Evolutionary conservation across 1,284 basidiomycete genomes (phyloP).

Genomic region (Leccinum pachyderme): DNA sequence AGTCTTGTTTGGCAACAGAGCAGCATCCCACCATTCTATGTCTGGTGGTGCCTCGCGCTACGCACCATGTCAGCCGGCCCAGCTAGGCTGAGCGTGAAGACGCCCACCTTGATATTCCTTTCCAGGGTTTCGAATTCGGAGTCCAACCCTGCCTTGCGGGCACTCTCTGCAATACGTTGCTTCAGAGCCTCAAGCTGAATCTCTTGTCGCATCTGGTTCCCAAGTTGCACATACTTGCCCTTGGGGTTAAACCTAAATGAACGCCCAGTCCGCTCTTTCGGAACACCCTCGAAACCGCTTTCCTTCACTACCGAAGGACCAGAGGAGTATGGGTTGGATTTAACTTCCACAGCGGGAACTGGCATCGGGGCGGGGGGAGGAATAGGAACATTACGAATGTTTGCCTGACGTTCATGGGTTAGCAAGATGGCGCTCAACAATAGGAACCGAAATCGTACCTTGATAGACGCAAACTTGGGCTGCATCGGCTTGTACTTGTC

Average conservation of each 20-base stretch:
- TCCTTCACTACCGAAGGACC: conserved; percentile 53
- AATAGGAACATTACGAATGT: conserved; percentile 67
- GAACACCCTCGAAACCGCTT: conserved; percentile 60
- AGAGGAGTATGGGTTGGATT: conserved; percentile 74
- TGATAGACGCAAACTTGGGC: conserved; percentile 94
- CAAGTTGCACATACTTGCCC: conserved; percentile 86
- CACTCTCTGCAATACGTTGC: conserved; percentile 88
- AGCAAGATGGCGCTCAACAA: neutral
- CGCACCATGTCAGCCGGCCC: conserved; percentile 8
- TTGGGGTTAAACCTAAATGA: conserved; percentile 85
- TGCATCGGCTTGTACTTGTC: conserved; percentile 95
- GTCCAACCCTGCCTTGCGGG: conserved; percentile 90
- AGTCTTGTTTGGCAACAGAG: conserved; percentile 75
- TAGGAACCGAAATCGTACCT: conserved; percentile 40
- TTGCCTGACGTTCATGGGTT: conserved; percentile 49
- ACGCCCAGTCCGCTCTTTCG: conserved; percentile 67
- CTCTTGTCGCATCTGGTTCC: conserved; percentile 83
- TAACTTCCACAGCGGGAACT: conserved; percentile 40
- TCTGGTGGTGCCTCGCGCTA: conserved; percentile 84
- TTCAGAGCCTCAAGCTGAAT: conserved; percentile 88
- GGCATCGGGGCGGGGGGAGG: conserved; percentile 57
- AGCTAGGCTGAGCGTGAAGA: neutral
- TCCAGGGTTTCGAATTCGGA: conserved; percentile 89
- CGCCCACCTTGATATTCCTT: conserved; percentile 75
- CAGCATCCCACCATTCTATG: conserved; percentile 96